Conservation (phyloP, 768 basidiomycete genomes). For the Mrakia frigida region DNA sequence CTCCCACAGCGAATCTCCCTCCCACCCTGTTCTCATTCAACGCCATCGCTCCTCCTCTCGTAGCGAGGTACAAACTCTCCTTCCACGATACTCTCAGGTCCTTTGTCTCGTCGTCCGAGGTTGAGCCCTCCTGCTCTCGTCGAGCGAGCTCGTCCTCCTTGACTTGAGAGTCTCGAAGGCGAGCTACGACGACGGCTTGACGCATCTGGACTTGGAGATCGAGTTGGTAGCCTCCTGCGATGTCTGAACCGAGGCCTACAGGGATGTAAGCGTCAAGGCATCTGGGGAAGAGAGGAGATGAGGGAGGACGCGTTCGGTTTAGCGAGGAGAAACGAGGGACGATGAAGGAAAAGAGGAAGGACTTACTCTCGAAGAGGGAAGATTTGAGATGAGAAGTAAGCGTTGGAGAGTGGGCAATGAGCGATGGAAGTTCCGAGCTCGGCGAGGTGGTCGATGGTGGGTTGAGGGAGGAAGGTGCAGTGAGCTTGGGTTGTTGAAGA, state of each 20-base stretch:
- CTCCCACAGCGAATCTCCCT: constrained; percentile 39
- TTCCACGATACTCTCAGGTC: constrained; percentile 66
- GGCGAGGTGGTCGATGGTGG: constrained; percentile 54
- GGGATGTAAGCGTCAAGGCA: constrained; percentile 60
- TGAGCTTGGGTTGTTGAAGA: constrained; percentile 73
- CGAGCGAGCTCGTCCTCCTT: constrained; percentile 37
- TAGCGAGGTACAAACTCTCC: constrained; percentile 74
- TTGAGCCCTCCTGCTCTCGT: constrained; percentile 15
- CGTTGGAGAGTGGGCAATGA: constrained; percentile 83
- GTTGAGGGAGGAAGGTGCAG: constrained; percentile 68
- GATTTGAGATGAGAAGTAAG: constrained; percentile 62
- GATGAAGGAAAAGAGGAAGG: neutral
- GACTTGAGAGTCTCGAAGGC: constrained; percentile 59
- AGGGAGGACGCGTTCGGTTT: neutral
- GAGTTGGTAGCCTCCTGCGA: constrained; percentile 77
- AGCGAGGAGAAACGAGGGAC: neutral
- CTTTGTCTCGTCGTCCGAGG: neutral
- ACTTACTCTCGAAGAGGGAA: constrained; percentile 37
- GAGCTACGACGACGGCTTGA: constrained; percentile 64
- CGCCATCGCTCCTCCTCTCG: constrained; percentile 68
- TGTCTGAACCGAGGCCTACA: constrained; percentile 77
- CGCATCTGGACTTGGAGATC: constrained; percentile 78
- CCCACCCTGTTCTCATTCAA: constrained; percentile 51
- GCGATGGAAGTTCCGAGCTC: constrained; percentile 60
- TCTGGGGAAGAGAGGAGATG: neutral